Conservation (phyloP, 2,329 filamentous ascomycete species). For the Fusarium nurragi region DNA sequence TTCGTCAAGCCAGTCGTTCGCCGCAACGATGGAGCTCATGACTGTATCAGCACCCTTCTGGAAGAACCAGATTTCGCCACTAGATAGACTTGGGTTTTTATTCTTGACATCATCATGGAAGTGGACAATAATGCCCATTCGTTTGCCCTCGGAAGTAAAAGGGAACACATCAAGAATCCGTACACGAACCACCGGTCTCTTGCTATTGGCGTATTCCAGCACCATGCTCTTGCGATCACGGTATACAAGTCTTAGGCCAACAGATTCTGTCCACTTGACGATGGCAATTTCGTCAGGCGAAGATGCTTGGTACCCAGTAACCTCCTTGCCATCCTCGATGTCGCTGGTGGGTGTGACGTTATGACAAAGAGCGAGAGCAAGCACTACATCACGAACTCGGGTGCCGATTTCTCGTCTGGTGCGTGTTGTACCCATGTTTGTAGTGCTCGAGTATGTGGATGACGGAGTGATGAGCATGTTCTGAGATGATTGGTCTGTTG, state of each 20-base stretch:
- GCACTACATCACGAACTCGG: constrained; percentile 89
- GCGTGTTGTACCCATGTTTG: constrained; percentile 74
- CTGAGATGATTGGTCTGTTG: constrained; percentile 56
- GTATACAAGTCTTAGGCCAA: constrained; percentile 84
- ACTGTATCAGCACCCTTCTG: constrained; percentile 98
- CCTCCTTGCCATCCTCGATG: constrained; percentile 77
- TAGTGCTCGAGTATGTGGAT: constrained; percentile 70
- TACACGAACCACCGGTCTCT: constrained; percentile 80
- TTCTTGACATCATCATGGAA: constrained; percentile 71
- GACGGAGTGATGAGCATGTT: constrained; percentile 77
- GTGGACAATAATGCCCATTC: constrained; percentile 96
- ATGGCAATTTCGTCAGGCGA: constrained; percentile 99
- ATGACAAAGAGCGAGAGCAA: constrained; percentile 92
- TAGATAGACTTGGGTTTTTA: constrained; percentile 59
- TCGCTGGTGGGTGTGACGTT: constrained; percentile 90
- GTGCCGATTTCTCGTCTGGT: constrained; percentile 93
- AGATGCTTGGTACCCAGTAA: constrained; percentile 93
- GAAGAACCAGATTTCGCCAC: constrained; percentile 95
- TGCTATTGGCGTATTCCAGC: constrained; percentile 79
- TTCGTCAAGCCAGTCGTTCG: constrained; percentile 98
- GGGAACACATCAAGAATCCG: constrained; percentile 94
- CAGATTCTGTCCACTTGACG: constrained; percentile 91
- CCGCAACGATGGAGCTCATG: constrained; percentile 93
- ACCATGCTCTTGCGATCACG: constrained; percentile 89
- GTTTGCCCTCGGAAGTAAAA: constrained; percentile 96